phyloP scores from a whole-genome alignment of 1,139 yeast genomes.

The Yamadazyma aaseri region DNA sequence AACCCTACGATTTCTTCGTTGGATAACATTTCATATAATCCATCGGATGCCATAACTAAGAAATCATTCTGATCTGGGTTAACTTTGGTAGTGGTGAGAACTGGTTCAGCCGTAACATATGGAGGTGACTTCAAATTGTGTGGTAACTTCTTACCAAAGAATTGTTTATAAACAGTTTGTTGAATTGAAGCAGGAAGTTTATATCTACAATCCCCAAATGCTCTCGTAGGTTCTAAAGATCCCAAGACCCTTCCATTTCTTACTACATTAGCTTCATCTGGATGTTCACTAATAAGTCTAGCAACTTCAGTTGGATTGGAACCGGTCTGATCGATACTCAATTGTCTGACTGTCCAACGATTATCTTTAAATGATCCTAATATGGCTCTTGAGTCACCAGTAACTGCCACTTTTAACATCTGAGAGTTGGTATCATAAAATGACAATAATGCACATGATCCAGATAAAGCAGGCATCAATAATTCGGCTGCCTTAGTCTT shows the following conservation, averaged over 20 bases:
- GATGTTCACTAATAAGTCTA: constrained; percentile 83
- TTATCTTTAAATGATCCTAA: constrained; percentile 72
- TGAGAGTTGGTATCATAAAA: constrained; percentile 78
- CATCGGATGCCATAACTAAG: constrained; percentile 92
- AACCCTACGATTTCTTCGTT: constrained; percentile 91
- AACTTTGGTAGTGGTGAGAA: constrained; percentile 77
- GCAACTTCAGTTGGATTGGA: constrained; percentile 85
- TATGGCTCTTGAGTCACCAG: constrained; percentile 95
- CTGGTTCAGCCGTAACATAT: constrained; percentile 96
- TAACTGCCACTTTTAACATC: constrained; percentile 81
- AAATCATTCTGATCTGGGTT: constrained; percentile 75
- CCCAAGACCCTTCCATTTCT: constrained; percentile 91
- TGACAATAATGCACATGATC: constrained; percentile 88
- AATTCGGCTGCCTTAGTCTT: constrained; percentile 66
- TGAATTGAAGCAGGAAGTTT: constrained; percentile 77
- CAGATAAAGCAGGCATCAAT: constrained; percentile 91
- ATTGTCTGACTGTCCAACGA: constrained; percentile 83
- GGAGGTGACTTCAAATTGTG: constrained; percentile 85
- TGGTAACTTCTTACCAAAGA: constrained; percentile 84
- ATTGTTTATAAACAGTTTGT: constrained; percentile 67
- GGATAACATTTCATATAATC: constrained; percentile 85
- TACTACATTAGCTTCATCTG: constrained; percentile 81
- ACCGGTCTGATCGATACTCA: constrained; percentile 93
- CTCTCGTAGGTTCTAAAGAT: constrained; percentile 92
- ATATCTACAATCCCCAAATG: constrained; percentile 96